Evolutionary conservation across 1,284 basidiomycete genomes (phyloP), one percentile per base, ranked within the genome.

Genomic region (Trametes versicolor): DNA sequence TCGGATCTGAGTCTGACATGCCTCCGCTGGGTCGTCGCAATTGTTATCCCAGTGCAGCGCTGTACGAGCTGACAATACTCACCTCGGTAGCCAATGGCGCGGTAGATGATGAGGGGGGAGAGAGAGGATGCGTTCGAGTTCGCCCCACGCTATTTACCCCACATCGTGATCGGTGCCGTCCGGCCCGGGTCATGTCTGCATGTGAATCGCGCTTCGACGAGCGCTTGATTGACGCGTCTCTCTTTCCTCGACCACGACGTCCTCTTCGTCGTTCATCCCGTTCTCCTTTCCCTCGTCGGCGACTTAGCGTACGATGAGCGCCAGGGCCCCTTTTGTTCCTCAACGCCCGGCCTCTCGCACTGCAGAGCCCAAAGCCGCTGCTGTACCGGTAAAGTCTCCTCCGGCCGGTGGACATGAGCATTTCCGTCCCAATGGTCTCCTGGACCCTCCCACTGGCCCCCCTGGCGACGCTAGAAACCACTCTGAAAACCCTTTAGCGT

Each of bases 381-480:
- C 27, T 23, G 47, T 25, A 1, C 56, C 58, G n/a, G 21, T 45
- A 23, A 50, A 53, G 32, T 43, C 50, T 45, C 48, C 50, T 43
- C 49, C 53, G 19, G 55, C 62, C 41, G 25, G 48, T 41, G 52
- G 4, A 17, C 45, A 63, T 43, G 67, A 68, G 23, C 21, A 58
- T 4, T 69, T 69, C 27, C 68, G 68, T 17, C 60, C 68, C 1
- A 69, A 60, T 43, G 65, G 68, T 39, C 68, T 69, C 29, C 68
- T 69, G 47, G 56, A 51, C 43, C 45, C 37, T 43, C n/a, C 58
- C 27, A 41, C 45, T 45, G 48, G 23, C 1, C 48, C 25, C 7
- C 29, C 58, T 29, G 25, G 29, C 19, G 64, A 63, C 45, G 21
- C 61, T 49, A 39, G 62, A 47, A 17, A 51, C 55, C n/a, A 39